Evolutionary conservation across 1,139 yeast genomes (phyloP).

Genomic region (Hansenula lynferdii): DNA sequence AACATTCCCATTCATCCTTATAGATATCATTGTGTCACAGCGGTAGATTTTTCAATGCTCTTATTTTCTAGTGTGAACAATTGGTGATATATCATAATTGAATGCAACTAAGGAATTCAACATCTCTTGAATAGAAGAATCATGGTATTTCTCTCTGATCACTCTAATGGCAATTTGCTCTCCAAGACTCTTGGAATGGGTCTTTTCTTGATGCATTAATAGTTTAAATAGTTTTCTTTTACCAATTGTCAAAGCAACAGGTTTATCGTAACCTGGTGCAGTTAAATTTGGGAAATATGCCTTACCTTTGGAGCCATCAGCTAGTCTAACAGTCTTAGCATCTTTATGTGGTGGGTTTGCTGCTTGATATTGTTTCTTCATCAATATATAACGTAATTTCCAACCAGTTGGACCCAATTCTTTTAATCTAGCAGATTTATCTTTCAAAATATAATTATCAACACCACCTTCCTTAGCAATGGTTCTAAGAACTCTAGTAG

Average conservation of each 20-base stretch:
- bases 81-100: conserved; percentile 35
- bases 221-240: conserved; percentile 54
- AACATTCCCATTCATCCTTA: too few relatives aligned
- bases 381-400: conserved; percentile 74
- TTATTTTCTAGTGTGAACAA: conserved; percentile 7
- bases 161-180: conserved; percentile 39
- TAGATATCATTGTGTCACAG: too few relatives aligned
- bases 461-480: conserved; percentile 92
- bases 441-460: conserved; percentile 81
- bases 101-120: conserved; percentile 22
- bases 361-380: conserved; percentile 32
- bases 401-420: conserved; percentile 92
- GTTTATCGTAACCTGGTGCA: conserved; percentile 34
- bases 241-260: conserved; percentile 49
- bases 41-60: neutral
- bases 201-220: conserved; percentile 47
- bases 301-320: conserved; percentile 33
- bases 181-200: conserved; percentile 39
- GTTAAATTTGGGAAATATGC: conserved; percentile 44
- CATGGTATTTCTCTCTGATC: conserved; percentile 14
- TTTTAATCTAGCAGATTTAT: conserved; percentile 83
- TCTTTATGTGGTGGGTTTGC: conserved; percentile 27
- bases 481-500: conserved; percentile 81
- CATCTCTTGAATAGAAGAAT: neutral
- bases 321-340: conserved; percentile 25